Percentiles rank a stretch among this genome's conserved stretches.
Conservation (phyloP, 1,284 basidiomycete genomes). For the Blastosporella zonata region DNA sequence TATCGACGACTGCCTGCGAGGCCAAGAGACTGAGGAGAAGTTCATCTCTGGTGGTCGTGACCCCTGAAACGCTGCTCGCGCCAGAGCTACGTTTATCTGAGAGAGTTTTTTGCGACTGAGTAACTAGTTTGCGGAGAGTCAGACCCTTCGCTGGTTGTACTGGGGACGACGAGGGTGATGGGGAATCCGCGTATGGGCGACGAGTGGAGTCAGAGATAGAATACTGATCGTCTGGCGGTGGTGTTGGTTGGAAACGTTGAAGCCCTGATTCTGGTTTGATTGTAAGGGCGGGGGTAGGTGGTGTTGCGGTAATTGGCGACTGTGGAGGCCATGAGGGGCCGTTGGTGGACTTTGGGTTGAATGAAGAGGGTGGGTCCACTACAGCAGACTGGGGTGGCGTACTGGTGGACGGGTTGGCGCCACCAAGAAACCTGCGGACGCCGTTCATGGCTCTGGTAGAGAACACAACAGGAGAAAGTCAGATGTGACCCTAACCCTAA, state of each 20-base stretch:
- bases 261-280: slow-evolving; percentile 47
- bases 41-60: slow-evolving; percentile 65
- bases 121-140: slow-evolving; percentile 20
- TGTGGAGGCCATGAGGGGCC: slow-evolving; percentile 48
- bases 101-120: slow-evolving; percentile 8
- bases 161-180: slow-evolving; percentile 41
- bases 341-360: slow-evolving; percentile 23
- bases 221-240: slow-evolving; percentile 22
- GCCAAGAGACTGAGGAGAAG: slow-evolving; percentile 80
- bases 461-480: not conserved
- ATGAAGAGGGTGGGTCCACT: slow-evolving; percentile 16
- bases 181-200: slow-evolving; percentile 25
- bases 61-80: slow-evolving; percentile 29
- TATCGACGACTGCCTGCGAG: slow-evolving; percentile 84
- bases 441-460: slow-evolving; percentile 55
- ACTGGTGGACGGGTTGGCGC: slow-evolving; percentile 45
- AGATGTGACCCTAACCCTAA: slow-evolving; percentile 27
- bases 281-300: slow-evolving; percentile 23
- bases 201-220: slow-evolving; percentile 7
- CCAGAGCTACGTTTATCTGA: slow-evolving; percentile 32
- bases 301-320: slow-evolving; percentile 23
- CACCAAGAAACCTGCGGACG: slow-evolving; percentile 63
- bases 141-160: slow-evolving; percentile 25
- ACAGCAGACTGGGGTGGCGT: slow-evolving; percentile 26
- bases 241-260: slow-evolving; percentile 29